Percentiles rank a stretch among this genome's conserved stretches.
phyloP scores from a whole-genome alignment of 148 eudicot species.

The Polygonum aviculare region DNA sequence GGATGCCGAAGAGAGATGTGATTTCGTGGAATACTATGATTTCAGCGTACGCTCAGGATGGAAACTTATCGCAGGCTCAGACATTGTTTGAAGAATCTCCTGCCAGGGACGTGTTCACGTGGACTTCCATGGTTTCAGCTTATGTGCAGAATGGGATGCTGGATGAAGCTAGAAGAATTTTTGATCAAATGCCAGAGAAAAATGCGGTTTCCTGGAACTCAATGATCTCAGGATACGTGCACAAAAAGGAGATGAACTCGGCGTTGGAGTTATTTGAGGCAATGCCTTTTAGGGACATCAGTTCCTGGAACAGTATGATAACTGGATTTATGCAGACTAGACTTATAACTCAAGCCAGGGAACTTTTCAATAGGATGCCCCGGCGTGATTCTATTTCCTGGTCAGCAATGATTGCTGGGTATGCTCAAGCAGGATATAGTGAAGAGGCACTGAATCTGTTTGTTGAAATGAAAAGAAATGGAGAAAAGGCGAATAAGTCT shows the following conservation, averaged over 20 bases:
- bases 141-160: constrained; percentile 38
- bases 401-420: constrained; percentile 41
- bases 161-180: constrained; percentile 29
- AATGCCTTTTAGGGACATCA: constrained; percentile 32
- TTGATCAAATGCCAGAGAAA: constrained; percentile 41
- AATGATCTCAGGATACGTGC: constrained; percentile 31
- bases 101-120: constrained; percentile 36
- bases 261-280: constrained; percentile 32
- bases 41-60: constrained; percentile 38
- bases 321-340: constrained; percentile 28
- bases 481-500: constrained; percentile 30
- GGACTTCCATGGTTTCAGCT: constrained; percentile 51
- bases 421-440: constrained; percentile 32
- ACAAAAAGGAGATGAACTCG: constrained; percentile 15
- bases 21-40: constrained; percentile 51
- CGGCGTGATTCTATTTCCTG: constrained; percentile 39
- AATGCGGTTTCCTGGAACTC: constrained; percentile 35
- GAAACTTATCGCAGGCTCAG: constrained; percentile 29
- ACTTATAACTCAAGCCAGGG: constrained; percentile 21
- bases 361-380: constrained; percentile 27
- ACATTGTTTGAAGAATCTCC: constrained; percentile 34
- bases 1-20: constrained; percentile 36
- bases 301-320: constrained; percentile 39
- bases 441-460: constrained; percentile 36
- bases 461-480: constrained; percentile 26